Conservation (phyloP, 306 rosid genomes). For the Sphenostylis stenocarpa region DNA sequence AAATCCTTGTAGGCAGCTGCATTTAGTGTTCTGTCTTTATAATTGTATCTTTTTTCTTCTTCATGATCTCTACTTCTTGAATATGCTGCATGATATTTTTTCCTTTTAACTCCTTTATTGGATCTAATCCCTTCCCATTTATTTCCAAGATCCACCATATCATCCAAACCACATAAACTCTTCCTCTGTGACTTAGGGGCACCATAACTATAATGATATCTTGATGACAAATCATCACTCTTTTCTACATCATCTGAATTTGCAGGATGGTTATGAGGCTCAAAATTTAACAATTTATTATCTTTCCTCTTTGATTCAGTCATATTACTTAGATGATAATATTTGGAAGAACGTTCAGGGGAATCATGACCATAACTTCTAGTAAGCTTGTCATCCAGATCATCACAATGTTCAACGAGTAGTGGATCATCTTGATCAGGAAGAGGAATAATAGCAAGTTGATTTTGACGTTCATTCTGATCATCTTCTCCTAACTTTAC, state of each 20-base stretch:
- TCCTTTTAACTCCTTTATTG: constrained; percentile 31
- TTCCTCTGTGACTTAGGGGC: constrained; percentile 43
- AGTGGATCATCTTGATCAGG: constrained; percentile 42
- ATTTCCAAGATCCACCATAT: constrained; percentile 51
- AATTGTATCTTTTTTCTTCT: constrained; percentile 42
- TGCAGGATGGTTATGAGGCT: constrained; percentile 10
- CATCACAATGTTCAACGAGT: constrained; percentile 35
- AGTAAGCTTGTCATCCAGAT: constrained; percentile 25
- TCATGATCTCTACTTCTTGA: constrained; percentile 36
- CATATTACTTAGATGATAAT: constrained; percentile 33
- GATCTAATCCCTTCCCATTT: constrained; percentile 53
- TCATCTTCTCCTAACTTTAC: constrained; percentile 35
- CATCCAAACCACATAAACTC: constrained; percentile 42
- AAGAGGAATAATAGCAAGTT: constrained; percentile 60
- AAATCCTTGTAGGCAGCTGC: constrained; percentile 77
- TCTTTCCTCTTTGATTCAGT: constrained; percentile 41
- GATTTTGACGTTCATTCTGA: constrained; percentile 30
- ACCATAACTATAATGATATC: constrained; percentile 39
- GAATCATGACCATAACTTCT: constrained; percentile 37
- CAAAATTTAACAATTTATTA: constrained; percentile 25
- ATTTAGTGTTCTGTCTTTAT: constrained; percentile 58
- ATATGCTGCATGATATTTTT: constrained; percentile 26
- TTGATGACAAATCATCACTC: constrained; percentile 32
- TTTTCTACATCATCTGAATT: constrained; percentile 38
- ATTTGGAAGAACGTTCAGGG: constrained; percentile 38